A percentile compares a stretch with the other conserved stretches of the same genome.
phyloP scores from a whole-genome alignment of 345 rosid species.

The Geranium rotundifolium region DNA sequence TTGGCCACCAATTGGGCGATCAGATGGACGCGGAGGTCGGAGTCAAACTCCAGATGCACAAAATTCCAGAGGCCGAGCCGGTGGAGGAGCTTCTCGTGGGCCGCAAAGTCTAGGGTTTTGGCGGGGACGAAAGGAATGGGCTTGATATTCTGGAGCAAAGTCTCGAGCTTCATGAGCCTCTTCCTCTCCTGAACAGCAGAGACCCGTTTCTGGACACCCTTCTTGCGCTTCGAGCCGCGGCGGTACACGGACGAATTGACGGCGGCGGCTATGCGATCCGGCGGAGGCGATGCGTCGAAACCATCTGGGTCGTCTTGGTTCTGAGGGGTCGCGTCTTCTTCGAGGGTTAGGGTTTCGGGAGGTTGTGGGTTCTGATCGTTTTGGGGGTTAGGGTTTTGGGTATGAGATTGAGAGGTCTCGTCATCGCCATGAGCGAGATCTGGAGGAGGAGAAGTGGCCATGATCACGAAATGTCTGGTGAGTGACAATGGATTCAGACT shows the following conservation, averaged over 20 bases:
- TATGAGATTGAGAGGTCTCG: not conserved
- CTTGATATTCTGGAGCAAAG: conserved; percentile 30
- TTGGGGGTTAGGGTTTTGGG: not conserved
- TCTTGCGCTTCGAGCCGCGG: conserved; percentile 31
- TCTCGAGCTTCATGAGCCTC: conserved; percentile 37
- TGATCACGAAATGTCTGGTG: not conserved
- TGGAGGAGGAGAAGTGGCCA: not conserved
- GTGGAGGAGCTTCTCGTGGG: conserved; percentile 47
- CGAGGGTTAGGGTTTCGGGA: conserved; percentile 1
- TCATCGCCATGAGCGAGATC: not conserved
- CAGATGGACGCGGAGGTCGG: conserved; percentile 37
- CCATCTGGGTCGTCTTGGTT: conserved; percentile 14
- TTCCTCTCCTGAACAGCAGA: conserved; percentile 25
- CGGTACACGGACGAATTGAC: conserved; percentile 11
- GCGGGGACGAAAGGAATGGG: conserved; percentile 53
- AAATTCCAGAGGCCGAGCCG: conserved; percentile 80
- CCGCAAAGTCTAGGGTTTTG: conserved; percentile 45
- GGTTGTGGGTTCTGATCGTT: not conserved
- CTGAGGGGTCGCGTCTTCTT: conserved; percentile 9
- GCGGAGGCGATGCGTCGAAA: conserved; percentile 8
- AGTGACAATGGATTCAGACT: not conserved
- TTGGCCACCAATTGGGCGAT: conserved; percentile 53
- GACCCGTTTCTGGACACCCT: conserved; percentile 22
- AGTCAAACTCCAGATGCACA: conserved; percentile 53
- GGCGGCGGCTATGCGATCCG: conserved; percentile 11